Base-by-base conservation (phyloP, 2,329 filamentous ascomycete genomes). In the Beauveria australis region DNA sequence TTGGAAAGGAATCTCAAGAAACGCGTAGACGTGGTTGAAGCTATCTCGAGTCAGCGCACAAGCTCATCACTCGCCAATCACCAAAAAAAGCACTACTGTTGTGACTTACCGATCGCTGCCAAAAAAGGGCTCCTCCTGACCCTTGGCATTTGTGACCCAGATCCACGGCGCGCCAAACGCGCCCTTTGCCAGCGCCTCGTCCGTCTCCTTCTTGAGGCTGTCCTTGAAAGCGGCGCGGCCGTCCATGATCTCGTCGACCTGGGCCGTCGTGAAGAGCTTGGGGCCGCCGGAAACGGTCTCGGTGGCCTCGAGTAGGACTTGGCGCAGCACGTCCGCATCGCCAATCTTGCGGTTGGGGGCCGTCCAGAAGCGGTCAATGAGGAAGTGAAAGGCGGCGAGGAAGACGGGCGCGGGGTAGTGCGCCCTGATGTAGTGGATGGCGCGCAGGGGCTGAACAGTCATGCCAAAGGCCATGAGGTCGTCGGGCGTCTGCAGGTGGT, bases 151-250 rank as follows among this genome's bases (percentile, higher is more conserved):
- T 19, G 77, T 79, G 3, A 86, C 89, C 81, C 85, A 86, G 63
- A 89, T 78, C 89, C 89, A 93, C 1, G 90, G 90, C 54, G 85
- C 84, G 0, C 90, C 90, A 72, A 89, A 93, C 0, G 89, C 89
- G 0, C 89, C 89, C 54, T 75, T 76, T 43, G 83, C 80, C 18
- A 90, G 71, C 0, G 83, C 87, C 64, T 79, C 78, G 62, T 83
- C 78, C 19, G 89, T 92, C 48, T 79, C 79, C 5, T 73, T 75
- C 62, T 80, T 80, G 30, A 91, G 73, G 33, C 64, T 65, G 10
- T 71, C 69, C 70, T 75, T 79, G 65, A 75, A 70, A 64, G 81
- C 74, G 5, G 79, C 76, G 24, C 77, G 78, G 7, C 79, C 83
- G 3, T 73, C 69, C 61, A 90, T 65, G 57, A 91, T 86, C 22